Base-by-base conservation (phyloP, 768 basidiomycete genomes). In the Tricholoma matsutake region DNA sequence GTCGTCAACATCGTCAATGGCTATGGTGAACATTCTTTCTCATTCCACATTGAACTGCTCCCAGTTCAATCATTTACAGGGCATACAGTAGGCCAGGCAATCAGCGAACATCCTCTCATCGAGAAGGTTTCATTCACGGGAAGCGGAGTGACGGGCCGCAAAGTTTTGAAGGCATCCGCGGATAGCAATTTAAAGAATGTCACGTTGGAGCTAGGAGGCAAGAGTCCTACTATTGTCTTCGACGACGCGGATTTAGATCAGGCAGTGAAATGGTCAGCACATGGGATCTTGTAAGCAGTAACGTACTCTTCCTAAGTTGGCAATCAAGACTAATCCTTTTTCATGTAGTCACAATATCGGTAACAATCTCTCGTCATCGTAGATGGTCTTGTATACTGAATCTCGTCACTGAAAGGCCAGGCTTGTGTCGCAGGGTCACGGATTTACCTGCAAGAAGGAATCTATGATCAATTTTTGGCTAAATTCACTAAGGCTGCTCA, bases 101-200 rank as follows among this genome's bases (percentile, higher is more conserved):
- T 82, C n/a, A 89, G 90, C 0, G 69, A 86, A 37, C 87, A 91
- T 74, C 78, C 78, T 64, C 74, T 66, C 13, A 74, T 91, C 65
- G 81, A 84, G 62, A 90, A 89, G 76, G 80, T 94, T 31, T 88
- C 92, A 0, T 96, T 96, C 78, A 96, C 94, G 0, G 94, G 93
- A 2, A 89, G 88, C 60, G 92, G 16, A 20, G 51, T n/a, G n/a
- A n/a, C n/a, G n/a, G n/a, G n/a, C n/a, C n/a, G n/a, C n/a, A n/a
- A n/a, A n/a, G n/a, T n/a, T n/a, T n/a, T n/a, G n/a, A n/a, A n/a
- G n/a, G n/a, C n/a, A n/a, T n/a, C n/a, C n/a, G n/a, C n/a, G n/a
- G n/a, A n/a, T n/a, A n/a, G n/a, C n/a, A n/a, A n/a, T n/a, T n/a
- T n/a, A n/a, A n/a, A n/a, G n/a, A n/a, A 52, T n/a, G 51, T 52